Evolutionary conservation across 2,329 filamentous ascomycete species (phyloP).

Genomic region (Parastagonospora avenae): DNA sequence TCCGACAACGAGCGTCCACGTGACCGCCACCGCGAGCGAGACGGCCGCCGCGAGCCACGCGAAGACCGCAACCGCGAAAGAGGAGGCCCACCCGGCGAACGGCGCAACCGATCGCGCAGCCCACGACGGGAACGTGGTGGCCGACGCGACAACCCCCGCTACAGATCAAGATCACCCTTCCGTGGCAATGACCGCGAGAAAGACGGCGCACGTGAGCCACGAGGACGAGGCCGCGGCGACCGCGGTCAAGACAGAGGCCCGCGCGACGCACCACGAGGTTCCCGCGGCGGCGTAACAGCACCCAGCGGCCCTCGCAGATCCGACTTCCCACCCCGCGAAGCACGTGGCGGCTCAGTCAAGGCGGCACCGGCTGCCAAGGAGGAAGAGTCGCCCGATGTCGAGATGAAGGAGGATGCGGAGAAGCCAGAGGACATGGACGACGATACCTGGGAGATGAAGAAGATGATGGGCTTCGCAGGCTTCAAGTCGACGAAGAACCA

Average conservation of each 20-base stretch:
- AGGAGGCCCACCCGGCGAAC: slow-evolving; percentile 30
- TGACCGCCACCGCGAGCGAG: slow-evolving; percentile 27
- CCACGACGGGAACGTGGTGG: slow-evolving; percentile 37
- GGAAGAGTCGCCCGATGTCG: slow-evolving; percentile 28
- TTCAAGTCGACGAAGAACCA: slow-evolving; percentile 89
- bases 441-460: slow-evolving; percentile 77
- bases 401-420: slow-evolving; percentile 34
- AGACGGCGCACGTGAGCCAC: slow-evolving; percentile 17
- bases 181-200: slow-evolving; percentile 27
- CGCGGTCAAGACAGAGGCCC: slow-evolving; percentile 16
- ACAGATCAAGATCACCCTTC: slow-evolving; percentile 36
- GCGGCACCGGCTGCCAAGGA: slow-evolving; percentile 16
- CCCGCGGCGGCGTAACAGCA: slow-evolving; percentile 20
- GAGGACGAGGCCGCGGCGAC: slow-evolving; percentile 10
- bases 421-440: slow-evolving; percentile 54
- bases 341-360: slow-evolving; percentile 10
- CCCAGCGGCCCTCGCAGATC: slow-evolving; percentile 14
- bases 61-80: slow-evolving; percentile 23
- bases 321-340: slow-evolving; percentile 1
- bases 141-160: slow-evolving; percentile 26
- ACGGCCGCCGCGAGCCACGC: slow-evolving; percentile 23
- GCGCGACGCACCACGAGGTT: slow-evolving; percentile 29
- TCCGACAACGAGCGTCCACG: slow-evolving; percentile 33
- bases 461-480: slow-evolving; percentile 86
- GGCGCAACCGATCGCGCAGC: slow-evolving; percentile 42